Evolutionary conservation across 2,329 filamentous ascomycete species (phyloP).

Genomic region (Blastomyces gilchristii): DNA sequence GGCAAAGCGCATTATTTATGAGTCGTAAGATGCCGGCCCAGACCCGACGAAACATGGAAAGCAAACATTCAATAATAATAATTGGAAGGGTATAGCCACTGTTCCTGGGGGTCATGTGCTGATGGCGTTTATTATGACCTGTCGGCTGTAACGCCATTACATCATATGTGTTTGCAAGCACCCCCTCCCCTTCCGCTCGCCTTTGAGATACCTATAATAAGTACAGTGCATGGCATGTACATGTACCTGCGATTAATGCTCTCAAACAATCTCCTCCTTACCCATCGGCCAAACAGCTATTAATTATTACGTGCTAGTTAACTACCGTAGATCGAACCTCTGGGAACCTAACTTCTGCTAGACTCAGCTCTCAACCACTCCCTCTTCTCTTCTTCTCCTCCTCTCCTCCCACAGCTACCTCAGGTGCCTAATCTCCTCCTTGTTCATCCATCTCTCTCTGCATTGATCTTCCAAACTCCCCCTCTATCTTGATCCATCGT

Average conservation of each 20-base stretch:
- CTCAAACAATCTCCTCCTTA: not conserved
- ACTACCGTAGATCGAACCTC: too few relatives aligned
- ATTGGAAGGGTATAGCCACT: too few relatives aligned
- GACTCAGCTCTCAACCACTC: not conserved
- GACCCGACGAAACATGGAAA: too few relatives aligned
- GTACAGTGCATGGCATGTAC: too few relatives aligned
- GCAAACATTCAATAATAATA: too few relatives aligned
- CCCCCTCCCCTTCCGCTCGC: not conserved
- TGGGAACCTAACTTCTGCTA: not conserved
- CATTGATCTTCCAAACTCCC: not conserved
- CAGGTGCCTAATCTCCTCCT: too few relatives aligned
- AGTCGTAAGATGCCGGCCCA: too few relatives aligned
- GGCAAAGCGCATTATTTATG: too few relatives aligned
- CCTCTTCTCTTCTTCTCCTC: not conserved
- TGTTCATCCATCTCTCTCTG: not conserved
- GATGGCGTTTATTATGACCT: too few relatives aligned
- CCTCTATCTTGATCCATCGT: not conserved
- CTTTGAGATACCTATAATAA: not conserved
- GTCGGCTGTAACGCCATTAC: too few relatives aligned
- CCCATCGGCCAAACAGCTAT: not conserved
- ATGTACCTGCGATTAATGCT: not conserved
- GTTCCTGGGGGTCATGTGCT: not conserved
- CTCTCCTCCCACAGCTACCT: not conserved
- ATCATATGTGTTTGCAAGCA: not conserved
- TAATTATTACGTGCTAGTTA: too few relatives aligned